phyloP scores from a whole-genome alignment of 2,329 filamentous ascomycete species.

The Pseudogymnoascus sp. region DNA sequence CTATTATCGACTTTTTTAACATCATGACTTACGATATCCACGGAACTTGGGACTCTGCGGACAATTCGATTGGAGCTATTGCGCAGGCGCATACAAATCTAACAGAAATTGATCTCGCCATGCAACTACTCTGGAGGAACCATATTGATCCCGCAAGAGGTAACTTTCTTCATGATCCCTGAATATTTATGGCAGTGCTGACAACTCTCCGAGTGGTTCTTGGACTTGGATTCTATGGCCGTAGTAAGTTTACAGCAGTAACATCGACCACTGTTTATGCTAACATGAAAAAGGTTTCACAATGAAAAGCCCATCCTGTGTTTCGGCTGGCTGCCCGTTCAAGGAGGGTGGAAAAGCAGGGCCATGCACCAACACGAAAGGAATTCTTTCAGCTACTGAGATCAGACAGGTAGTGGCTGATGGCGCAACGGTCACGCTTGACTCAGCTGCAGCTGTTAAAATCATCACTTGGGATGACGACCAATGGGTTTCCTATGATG shows the following conservation, averaged over 20 bases:
- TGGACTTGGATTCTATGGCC: conserved; percentile 36
- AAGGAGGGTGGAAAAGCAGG: conserved; percentile 20
- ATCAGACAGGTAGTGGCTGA: conserved; percentile 18
- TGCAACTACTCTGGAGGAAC: conserved; percentile 42
- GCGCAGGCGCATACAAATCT: conserved; percentile 40
- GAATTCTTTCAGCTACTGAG: conserved; percentile 19
- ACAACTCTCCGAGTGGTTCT: not conserved
- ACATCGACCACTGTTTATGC: not conserved
- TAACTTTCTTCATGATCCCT: conserved; percentile 35
- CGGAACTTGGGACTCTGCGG: conserved; percentile 35
- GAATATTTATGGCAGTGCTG: not conserved
- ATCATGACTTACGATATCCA: conserved; percentile 27
- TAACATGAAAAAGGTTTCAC: conserved; percentile 18
- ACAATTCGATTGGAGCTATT: conserved; percentile 32
- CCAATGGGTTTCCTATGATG: conserved; percentile 32
- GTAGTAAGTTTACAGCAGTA: not conserved
- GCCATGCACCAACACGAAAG: conserved; percentile 22
- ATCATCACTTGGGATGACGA: conserved; percentile 31
- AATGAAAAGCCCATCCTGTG: conserved; percentile 19
- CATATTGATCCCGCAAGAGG: conserved; percentile 37
- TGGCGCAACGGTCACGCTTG: conserved; percentile 21
- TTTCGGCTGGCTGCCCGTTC: conserved; percentile 21
- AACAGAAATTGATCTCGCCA: conserved; percentile 36
- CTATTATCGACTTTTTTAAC: conserved; percentile 26
- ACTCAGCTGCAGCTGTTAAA: conserved; percentile 30